Evolutionary conservation across 2,329 filamentous ascomycete species (phyloP), one percentile per base, ranked within the genome.

Genomic region (Stemphylium vesicarium): DNA sequence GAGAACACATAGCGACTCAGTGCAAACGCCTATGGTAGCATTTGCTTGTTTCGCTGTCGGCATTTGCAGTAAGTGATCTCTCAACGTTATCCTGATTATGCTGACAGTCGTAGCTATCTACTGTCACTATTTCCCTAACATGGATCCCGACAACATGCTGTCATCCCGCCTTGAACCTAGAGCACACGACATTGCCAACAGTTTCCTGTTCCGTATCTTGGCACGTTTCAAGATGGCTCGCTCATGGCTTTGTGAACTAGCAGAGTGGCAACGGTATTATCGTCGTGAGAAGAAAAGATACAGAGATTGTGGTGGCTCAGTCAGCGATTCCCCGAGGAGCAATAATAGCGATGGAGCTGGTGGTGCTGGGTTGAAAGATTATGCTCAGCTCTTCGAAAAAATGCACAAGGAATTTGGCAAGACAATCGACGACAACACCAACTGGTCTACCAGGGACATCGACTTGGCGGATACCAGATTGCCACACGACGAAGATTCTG

Each of bases 1-100:
- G 5, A 46, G 42, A 32, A 88, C 85, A 64, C 81, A 85, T 84
- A 49, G 82, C 80, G 70, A 81, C 50, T 76, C 90, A 2, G 85
- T 87, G 1, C 84, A 90, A 71, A 91, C 88, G 1, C 86, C 88
- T 0, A 81, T 90, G 31, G 82, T 88, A 3, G 81, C 85, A 3
- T 91, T 89, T 65, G 84, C 87, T 2, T 80, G 88, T 35, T 91
- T 87, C 79, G 84, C 83, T 10, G 86, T 88, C 0, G 83, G 84
- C 0, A 88, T 89, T 63, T 80, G 85, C 13, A 85, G 75, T 76
- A 66, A 59, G 73, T 64, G 11, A 2, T 20, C 12, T n/a, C 18
- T 35, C 5, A n/a, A n/a, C 15, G 12, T 3, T 4, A 1, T 26
- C 13, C 4, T 29, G 11, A 13, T 4, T 8, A 3, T 8, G 38